Percentiles rank a stretch among this genome's conserved stretches.
Evolutionary conservation across 2,329 filamentous ascomycete species (phyloP).

Genomic region (Neonectria neomacrospora): DNA sequence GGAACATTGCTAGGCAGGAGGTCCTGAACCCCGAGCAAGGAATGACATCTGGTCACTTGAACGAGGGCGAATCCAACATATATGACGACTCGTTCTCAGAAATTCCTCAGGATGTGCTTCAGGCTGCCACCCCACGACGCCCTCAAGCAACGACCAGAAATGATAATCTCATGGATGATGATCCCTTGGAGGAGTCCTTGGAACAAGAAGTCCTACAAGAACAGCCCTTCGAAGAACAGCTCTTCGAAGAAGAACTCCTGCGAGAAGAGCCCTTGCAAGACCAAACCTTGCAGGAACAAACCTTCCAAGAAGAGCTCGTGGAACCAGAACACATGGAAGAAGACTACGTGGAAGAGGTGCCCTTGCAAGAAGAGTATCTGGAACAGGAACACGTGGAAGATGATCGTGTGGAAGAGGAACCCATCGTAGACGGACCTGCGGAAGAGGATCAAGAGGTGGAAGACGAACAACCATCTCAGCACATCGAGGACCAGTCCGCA

Average conservation of each 20-base stretch:
- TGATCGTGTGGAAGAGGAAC: slow-evolving; percentile 7
- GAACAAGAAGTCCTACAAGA: neutral
- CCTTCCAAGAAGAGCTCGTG: neutral
- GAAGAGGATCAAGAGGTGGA: slow-evolving; percentile 27
- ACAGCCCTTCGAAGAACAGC: neutral
- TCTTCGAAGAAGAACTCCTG: slow-evolving; percentile 5
- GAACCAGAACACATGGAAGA: slow-evolving; percentile 25
- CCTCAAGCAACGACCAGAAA: slow-evolving; percentile 16
- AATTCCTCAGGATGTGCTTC: slow-evolving; percentile 62
- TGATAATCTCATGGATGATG: neutral
- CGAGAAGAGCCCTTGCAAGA: neutral
- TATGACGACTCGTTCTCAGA: slow-evolving; percentile 70
- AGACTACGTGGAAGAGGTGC: slow-evolving; percentile 29
- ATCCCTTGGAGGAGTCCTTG: slow-evolving; percentile 28
- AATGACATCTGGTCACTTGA: slow-evolving; percentile 24
- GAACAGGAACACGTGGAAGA: slow-evolving; percentile 17
- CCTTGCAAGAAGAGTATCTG: neutral
- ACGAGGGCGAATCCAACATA: slow-evolving; percentile 47
- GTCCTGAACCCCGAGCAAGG: slow-evolving; percentile 18
- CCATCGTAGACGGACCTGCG: neutral
- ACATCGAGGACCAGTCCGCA: slow-evolving; percentile 18
- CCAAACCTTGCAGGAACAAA: neutral
- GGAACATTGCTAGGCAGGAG: slow-evolving; percentile 2
- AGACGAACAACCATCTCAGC: slow-evolving; percentile 11
- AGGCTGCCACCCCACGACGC: slow-evolving; percentile 59